phyloP scores from a whole-genome alignment of 176 grass and related monocot genomes.

The Zoysia japonica region DNA sequence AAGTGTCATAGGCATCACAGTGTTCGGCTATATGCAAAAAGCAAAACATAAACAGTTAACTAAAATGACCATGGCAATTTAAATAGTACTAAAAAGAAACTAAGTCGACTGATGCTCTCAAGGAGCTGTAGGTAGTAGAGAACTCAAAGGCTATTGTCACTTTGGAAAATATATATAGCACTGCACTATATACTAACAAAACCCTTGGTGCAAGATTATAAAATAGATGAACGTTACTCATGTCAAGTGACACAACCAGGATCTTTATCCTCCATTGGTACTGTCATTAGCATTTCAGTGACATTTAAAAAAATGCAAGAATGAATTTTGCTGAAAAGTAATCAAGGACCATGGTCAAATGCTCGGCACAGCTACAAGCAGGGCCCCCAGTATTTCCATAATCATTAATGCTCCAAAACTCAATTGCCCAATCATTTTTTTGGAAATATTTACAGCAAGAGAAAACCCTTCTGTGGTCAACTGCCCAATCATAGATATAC shows the following conservation, averaged over 20 bases:
- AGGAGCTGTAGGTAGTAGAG: not conserved
- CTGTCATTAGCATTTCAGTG: slow-evolving; percentile 3
- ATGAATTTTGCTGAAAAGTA: not conserved
- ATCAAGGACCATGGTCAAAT: not conserved
- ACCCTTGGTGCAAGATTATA: not conserved
- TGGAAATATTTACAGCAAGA: too few relatives aligned
- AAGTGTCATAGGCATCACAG: slow-evolving; percentile 60
- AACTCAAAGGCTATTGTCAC: slow-evolving; percentile 11
- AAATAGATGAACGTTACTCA: not conserved
- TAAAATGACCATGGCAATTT: slow-evolving; percentile 7
- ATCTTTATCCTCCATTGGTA: not conserved
- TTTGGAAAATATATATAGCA: slow-evolving; percentile 27
- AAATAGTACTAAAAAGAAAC: slow-evolving; percentile 15
- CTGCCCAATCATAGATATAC: not conserved
- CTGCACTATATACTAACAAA: slow-evolving; percentile 20
- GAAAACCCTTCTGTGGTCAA: too few relatives aligned
- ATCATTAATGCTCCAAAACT: not conserved
- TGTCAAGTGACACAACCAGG: not conserved
- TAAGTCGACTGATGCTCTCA: not conserved
- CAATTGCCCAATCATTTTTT: too few relatives aligned
- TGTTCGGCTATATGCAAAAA: slow-evolving; percentile 60
- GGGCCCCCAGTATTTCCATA: not conserved
- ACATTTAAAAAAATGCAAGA: slow-evolving; percentile 8
- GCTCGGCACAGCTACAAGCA: slow-evolving; percentile 7
- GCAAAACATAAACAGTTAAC: slow-evolving; percentile 26